These are phyloP conservation scores for Collybia nuda DNA, from an alignment of 768 basidiomycete species.

Conservation along the genomic window DNA sequence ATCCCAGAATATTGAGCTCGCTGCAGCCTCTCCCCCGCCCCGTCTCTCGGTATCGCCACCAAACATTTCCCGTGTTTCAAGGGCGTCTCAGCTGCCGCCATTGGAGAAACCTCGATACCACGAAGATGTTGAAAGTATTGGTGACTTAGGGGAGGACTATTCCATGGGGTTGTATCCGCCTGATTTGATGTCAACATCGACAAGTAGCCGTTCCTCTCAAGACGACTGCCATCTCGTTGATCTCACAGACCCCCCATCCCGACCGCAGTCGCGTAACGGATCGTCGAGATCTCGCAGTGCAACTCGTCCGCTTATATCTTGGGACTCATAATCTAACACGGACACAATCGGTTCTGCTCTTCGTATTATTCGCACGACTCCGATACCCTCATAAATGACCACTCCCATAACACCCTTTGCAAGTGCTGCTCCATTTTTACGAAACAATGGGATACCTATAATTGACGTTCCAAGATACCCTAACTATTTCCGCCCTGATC, in stretches of 20 bases:
- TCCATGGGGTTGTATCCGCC: constrained; percentile 1
- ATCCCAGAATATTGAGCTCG: constrained; percentile 44
- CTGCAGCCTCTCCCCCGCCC: constrained; percentile 24
- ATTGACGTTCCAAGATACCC: not conserved
- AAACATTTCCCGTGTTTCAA: constrained; percentile 14
- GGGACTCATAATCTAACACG: constrained; percentile 10
- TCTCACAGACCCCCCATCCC: constrained; percentile 20
- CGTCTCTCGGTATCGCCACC: constrained; percentile 22
- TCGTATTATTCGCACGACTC: not conserved
- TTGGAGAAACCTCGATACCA: constrained; percentile 47
- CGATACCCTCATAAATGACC: constrained; percentile 15
- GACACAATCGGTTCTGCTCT: not conserved
- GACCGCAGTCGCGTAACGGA: constrained; percentile 20
- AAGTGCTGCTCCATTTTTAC: not conserved
- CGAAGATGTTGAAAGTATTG: constrained; percentile 32
- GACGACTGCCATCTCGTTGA: constrained; percentile 16
- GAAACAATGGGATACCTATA: not conserved
- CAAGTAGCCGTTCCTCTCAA: constrained; percentile 10
- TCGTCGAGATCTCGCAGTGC: constrained; percentile 20
- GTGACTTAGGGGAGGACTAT: constrained; percentile 15
- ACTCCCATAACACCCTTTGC: not conserved
- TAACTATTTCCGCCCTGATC: not conserved
- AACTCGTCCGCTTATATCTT: constrained; percentile 16
- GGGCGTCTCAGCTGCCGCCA: constrained; percentile 23
- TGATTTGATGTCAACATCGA: constrained; percentile 13